Conservation (phyloP, 768 basidiomycete genomes). For the Tylopilus cervinicoccineus region DNA sequence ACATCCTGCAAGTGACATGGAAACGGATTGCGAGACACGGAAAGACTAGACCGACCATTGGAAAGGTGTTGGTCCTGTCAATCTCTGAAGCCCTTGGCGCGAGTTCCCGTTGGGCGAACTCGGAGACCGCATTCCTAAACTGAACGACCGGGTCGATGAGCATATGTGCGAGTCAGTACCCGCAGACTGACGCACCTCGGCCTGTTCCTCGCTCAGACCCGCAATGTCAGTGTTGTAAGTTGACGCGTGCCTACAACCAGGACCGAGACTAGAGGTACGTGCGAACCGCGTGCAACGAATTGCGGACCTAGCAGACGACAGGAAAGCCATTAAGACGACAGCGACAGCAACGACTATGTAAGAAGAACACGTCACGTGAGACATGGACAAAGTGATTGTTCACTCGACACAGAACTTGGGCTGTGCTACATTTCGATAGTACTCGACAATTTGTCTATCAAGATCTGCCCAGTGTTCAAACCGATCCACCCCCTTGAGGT, state of each 20-base stretch:
- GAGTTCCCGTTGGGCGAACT: constrained; percentile 81
- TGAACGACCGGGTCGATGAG: constrained; percentile 27
- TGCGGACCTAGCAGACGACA: constrained; percentile 12
- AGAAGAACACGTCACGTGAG: constrained; percentile 7
- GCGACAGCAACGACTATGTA: neutral
- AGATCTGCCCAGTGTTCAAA: constrained; percentile 68
- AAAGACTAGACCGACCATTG: constrained; percentile 44
- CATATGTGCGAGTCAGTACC: neutral
- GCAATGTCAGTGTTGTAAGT: constrained; percentile 72
- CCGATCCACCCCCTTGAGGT: constrained; percentile 67
- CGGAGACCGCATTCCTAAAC: constrained; percentile 77
- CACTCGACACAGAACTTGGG: constrained; percentile 23
- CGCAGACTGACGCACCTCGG: constrained; percentile 50
- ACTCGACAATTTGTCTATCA: constrained; percentile 61
- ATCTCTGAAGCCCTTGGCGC: constrained; percentile 84
- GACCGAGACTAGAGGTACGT: neutral
- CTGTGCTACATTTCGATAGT: constrained; percentile 30
- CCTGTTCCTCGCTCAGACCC: constrained; percentile 75
- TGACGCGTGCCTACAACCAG: constrained; percentile 30
- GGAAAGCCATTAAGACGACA: constrained; percentile 8
- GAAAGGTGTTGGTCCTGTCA: constrained; percentile 82
- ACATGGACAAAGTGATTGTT: too few relatives aligned
- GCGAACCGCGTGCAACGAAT: constrained; percentile 1
- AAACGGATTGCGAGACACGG: neutral
- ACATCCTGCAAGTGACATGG: constrained; percentile 52